Conservation (phyloP, 1,284 basidiomycete species). For the Flammula alnicola region DNA sequence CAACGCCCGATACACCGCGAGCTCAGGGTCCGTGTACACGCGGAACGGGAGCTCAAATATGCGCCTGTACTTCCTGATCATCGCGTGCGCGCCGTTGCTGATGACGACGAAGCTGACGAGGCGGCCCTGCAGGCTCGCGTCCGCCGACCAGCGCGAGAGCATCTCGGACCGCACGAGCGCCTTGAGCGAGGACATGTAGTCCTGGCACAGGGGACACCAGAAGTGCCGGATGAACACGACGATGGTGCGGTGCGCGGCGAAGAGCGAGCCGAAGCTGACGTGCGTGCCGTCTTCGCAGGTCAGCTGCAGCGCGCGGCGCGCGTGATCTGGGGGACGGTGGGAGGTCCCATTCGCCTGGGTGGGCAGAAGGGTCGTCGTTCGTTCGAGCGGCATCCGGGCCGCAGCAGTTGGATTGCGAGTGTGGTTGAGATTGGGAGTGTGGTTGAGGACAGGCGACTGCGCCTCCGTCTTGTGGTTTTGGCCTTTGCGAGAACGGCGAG, state of each 20-base stretch:
- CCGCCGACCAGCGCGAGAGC: conserved; percentile 31
- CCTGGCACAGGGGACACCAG: conserved; percentile 83
- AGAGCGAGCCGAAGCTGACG: conserved; percentile 75
- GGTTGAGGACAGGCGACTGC: too few relatives aligned
- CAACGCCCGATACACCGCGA: conserved; percentile 71
- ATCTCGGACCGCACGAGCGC: conserved; percentile 58
- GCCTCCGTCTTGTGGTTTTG: conserved; percentile 8
- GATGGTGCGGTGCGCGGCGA: conserved; percentile 67
- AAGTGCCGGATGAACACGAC: conserved; percentile 81
- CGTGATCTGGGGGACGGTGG: conserved; percentile 55
- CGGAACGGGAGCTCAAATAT: conserved; percentile 65
- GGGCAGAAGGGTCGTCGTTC: background rate
- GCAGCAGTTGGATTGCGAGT: background rate
- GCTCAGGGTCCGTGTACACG: conserved; percentile 80
- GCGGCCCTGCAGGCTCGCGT: conserved; percentile 16
- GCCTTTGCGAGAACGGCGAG: background rate
- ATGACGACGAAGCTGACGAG: conserved; percentile 63
- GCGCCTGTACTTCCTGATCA: conserved; percentile 73
- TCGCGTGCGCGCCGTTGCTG: conserved; percentile 76
- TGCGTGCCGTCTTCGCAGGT: conserved; percentile 69
- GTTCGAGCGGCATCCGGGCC: background rate
- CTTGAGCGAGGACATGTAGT: conserved; percentile 79
- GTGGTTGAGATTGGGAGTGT: background rate
- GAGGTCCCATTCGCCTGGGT: conserved; percentile 38
- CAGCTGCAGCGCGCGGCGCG: conserved; percentile 67